phyloP scores from a whole-genome alignment of 2,329 filamentous ascomycete species.

The Fusarium lyarnte region DNA sequence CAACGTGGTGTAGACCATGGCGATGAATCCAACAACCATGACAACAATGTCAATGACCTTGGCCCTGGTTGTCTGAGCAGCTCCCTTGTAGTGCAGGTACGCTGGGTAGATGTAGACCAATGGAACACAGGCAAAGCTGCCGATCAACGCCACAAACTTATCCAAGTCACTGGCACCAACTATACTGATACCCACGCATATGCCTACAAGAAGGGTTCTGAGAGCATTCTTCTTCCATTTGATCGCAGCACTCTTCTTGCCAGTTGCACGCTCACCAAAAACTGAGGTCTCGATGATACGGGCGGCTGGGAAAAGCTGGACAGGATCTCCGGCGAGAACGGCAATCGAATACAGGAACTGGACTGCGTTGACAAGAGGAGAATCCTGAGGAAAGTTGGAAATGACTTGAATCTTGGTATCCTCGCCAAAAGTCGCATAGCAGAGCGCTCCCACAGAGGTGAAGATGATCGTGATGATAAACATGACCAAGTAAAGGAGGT shows the following conservation, averaged over 20 bases:
- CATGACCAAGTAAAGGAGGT: constrained; percentile 75
- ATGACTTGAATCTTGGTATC: constrained; percentile 78
- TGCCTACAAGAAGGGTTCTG: constrained; percentile 63
- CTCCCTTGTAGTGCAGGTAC: constrained; percentile 73
- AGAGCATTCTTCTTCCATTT: constrained; percentile 83
- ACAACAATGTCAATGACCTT: constrained; percentile 70
- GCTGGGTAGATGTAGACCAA: constrained; percentile 82
- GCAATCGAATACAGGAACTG: constrained; percentile 80
- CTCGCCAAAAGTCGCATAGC: constrained; percentile 77
- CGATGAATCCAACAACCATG: constrained; percentile 69
- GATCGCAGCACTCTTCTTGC: constrained; percentile 69
- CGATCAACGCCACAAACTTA: constrained; percentile 79
- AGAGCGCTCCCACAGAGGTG: constrained; percentile 76
- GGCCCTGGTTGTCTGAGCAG: constrained; percentile 64
- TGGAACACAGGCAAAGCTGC: constrained; percentile 77
- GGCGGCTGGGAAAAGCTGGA: constrained; percentile 78
- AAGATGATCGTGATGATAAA: constrained; percentile 77
- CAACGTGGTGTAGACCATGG: constrained; percentile 76
- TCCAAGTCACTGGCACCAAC: constrained; percentile 75
- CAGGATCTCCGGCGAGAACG: constrained; percentile 77
- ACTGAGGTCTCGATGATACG: constrained; percentile 75
- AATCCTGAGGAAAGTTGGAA: constrained; percentile 77
- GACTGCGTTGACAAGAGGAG: constrained; percentile 77
- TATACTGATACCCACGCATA: constrained; percentile 70
- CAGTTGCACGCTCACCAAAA: constrained; percentile 71